Evolutionary conservation across 352 stramenopile species (phyloP).

Genomic region (Phytopythium ostracodes): DNA sequence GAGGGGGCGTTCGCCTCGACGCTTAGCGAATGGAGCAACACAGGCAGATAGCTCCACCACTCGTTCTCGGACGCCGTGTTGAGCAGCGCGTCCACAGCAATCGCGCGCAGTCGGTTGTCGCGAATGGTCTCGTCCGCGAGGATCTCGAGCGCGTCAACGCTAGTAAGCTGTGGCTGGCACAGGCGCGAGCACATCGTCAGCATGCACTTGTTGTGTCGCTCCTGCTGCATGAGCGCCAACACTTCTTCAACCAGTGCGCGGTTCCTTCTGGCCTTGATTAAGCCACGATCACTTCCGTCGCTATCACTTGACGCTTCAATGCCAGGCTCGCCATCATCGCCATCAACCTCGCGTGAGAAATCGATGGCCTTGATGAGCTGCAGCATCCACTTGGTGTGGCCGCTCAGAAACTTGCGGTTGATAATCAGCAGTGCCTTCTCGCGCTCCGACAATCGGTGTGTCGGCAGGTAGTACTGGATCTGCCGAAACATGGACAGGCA

Average conservation of each 20-base stretch:
- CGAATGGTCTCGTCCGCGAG: constrained; percentile 65
- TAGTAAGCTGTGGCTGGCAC: constrained; percentile 67
- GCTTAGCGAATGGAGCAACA: constrained; percentile 72
- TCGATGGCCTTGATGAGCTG: constrained; percentile 84
- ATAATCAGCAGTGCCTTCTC: constrained; percentile 77
- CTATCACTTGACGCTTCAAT: background rate
- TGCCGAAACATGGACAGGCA: constrained; percentile 86
- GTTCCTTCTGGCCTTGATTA: constrained; percentile 18
- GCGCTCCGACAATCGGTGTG: constrained; percentile 61
- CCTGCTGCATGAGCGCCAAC: constrained; percentile 54
- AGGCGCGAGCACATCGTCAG: constrained; percentile 84
- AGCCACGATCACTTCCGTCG: constrained; percentile 3
- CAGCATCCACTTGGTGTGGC: constrained; percentile 83
- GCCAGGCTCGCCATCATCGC: constrained; percentile 16
- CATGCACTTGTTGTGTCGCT: constrained; percentile 80
- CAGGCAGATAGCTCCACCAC: constrained; percentile 73
- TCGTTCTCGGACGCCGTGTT: constrained; percentile 71
- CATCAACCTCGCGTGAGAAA: constrained; percentile 49
- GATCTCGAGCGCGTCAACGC: constrained; percentile 77
- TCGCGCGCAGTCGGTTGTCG: constrained; percentile 45
- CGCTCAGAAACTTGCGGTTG: constrained; percentile 71
- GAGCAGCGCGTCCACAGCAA: constrained; percentile 62
- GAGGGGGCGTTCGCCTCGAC: constrained; percentile 55
- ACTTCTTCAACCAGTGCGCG: constrained; percentile 49
- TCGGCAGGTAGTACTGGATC: constrained; percentile 86